Evolutionary conservation across 768 basidiomycete species (phyloP).

Genomic region (Botryobasidium botryosum): DNA sequence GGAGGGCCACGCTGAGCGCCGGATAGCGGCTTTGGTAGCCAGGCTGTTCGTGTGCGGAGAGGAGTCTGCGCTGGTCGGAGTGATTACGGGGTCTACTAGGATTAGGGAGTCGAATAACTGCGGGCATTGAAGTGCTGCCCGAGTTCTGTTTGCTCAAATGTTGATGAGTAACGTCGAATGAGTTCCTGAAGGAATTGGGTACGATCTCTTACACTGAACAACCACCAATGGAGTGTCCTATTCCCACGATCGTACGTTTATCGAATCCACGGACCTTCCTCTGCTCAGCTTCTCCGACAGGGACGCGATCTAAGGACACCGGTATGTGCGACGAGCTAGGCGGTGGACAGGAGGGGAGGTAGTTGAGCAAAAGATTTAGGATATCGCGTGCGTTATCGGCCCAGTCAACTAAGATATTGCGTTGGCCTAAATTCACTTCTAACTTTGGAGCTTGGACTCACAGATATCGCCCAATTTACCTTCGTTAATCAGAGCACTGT

Average conservation of each 20-base stretch:
- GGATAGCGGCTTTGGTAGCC: conserved; percentile 31
- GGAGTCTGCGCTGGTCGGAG: conserved; percentile 12
- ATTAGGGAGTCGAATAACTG: conserved; percentile 52
- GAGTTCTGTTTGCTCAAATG: conserved; percentile 27
- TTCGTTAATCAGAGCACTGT: conserved; percentile 57
- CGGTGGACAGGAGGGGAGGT: conserved; percentile 32
- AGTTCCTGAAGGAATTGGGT: not conserved
- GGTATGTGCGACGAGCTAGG: conserved; percentile 28
- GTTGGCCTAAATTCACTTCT: not conserved
- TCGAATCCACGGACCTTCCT: conserved; percentile 34
- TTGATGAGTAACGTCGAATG: not conserved
- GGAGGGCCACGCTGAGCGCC: conserved; percentile 47
- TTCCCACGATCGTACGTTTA: conserved; percentile 38
- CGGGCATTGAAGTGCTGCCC: conserved; percentile 47
- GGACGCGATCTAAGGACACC: conserved; percentile 34
- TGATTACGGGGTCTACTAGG: conserved; percentile 65
- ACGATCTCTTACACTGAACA: conserved; percentile 42
- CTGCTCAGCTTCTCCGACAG: conserved; percentile 24
- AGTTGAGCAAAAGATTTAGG: conserved; percentile 52
- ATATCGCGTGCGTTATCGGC: conserved; percentile 61
- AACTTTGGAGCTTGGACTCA: conserved; percentile 20
- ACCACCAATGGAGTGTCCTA: conserved; percentile 81
- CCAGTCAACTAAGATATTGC: conserved; percentile 47
- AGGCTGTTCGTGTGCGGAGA: not conserved
- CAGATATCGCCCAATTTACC: conserved; percentile 39